Conservation (phyloP, 2,329 filamentous ascomycete species). For the Dothideomycetes sp. region DNA sequence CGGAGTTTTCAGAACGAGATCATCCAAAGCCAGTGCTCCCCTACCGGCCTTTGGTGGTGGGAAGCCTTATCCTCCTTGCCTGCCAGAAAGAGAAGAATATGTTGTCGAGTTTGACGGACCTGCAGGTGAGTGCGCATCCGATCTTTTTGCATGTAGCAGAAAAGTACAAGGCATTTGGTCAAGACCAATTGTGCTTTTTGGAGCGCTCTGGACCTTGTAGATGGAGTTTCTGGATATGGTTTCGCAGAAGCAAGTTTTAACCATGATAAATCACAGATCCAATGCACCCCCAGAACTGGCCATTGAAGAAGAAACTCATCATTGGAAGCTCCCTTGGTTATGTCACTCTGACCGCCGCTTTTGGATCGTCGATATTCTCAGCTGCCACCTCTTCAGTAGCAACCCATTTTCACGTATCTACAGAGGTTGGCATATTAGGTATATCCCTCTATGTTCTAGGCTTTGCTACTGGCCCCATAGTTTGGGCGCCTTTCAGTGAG, state of each 20-base stretch:
- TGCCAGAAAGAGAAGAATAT: constrained; percentile 64
- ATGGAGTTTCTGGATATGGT: too few relatives aligned
- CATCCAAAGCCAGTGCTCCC: constrained; percentile 43
- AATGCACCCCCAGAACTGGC: constrained; percentile 81
- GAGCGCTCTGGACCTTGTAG: too few relatives aligned
- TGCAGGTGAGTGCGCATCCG: too few relatives aligned
- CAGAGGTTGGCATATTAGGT: constrained; percentile 25
- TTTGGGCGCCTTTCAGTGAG: constrained; percentile 40
- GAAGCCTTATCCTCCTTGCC: constrained; percentile 60
- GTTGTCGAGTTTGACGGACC: constrained; percentile 75
- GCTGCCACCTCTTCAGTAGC: constrained; percentile 32
- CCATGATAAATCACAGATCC: too few relatives aligned
- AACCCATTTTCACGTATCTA: constrained; percentile 29
- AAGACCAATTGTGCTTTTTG: too few relatives aligned
- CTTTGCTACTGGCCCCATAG: constrained; percentile 21
- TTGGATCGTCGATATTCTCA: constrained; percentile 42
- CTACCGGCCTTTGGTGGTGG: constrained; percentile 60
- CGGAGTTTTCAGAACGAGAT: constrained; percentile 21
- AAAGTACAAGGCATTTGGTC: too few relatives aligned
- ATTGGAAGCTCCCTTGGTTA: constrained; percentile 51
- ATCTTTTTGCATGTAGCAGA: too few relatives aligned
- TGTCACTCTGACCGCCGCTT: constrained; percentile 60
- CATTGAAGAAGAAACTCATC: constrained; percentile 61
- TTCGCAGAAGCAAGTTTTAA: too few relatives aligned
- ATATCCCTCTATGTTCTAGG: constrained; percentile 28